phyloP scores from a whole-genome alignment of 805 yeast species.

The Lipomyces starkeyi region DNA sequence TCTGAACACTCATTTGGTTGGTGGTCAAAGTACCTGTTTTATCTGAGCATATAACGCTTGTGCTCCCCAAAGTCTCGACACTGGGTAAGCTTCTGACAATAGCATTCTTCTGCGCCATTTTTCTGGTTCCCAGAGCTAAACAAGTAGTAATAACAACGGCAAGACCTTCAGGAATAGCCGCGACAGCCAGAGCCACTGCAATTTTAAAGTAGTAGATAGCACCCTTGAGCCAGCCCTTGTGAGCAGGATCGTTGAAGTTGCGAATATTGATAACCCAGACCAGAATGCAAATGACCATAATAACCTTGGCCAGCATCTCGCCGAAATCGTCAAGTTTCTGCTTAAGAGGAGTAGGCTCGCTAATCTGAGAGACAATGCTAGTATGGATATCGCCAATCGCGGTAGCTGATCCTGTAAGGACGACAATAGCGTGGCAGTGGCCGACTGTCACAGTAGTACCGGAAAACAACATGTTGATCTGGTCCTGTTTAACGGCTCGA shows the following conservation, averaged over 20 bases:
- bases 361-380: conserved; percentile 49
- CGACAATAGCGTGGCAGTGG: conserved; percentile 51
- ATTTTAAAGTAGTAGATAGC: conserved; percentile 59
- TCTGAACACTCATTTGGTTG: conserved; percentile 46
- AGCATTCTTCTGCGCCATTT: conserved; percentile 54
- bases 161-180: conserved; percentile 58
- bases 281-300: conserved; percentile 55
- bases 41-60: conserved; percentile 60
- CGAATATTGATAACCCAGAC: conserved; percentile 54
- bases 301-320: conserved; percentile 52
- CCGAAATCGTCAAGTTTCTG: conserved; percentile 50
- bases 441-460: conserved; percentile 53
- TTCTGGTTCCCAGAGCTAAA: conserved; percentile 55
- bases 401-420: conserved; percentile 50
- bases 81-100: conserved; percentile 55
- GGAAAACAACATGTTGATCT: conserved; percentile 43
- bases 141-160: conserved; percentile 60
- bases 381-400: conserved; percentile 53
- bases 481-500: conserved; percentile 50
- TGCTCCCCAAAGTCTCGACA: conserved; percentile 65
- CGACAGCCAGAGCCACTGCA: conserved; percentile 55
- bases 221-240: conserved; percentile 52
- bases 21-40: conserved; percentile 57
- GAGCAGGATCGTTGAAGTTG: conserved; percentile 53
- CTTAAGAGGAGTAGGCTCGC: conserved; percentile 49